Evolutionary conservation across 106 monocot genomes (phyloP).

Genomic region (Allium cepa): DNA sequence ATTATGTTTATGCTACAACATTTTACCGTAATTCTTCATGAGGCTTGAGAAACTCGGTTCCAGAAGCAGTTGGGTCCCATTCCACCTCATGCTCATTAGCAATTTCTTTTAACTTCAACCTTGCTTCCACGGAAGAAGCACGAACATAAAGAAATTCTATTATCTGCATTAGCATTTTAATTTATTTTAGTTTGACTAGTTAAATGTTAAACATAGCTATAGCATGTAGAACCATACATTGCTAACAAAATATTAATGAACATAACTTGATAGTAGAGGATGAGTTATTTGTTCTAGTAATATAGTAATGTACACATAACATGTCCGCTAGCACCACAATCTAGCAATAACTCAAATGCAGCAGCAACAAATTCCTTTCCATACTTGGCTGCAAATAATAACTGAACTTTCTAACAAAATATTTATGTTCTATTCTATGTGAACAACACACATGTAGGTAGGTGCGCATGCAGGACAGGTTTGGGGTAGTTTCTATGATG

Average conservation of each 20-base stretch:
- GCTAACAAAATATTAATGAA: no score
- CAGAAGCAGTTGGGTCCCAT: conserved; percentile 79
- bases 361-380: conserved; percentile 84
- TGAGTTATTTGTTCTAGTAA: neutral
- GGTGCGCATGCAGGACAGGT: no score
- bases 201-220: neutral
- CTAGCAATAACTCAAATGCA: conserved; percentile 77
- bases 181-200: neutral
- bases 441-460: no score
- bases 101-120: conserved; percentile 92
- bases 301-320: conserved; percentile 14
- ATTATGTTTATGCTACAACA: neutral
- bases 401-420: conserved; percentile 51
- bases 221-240: no score
- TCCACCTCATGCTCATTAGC: conserved; percentile 92
- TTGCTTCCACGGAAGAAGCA: conserved; percentile 70
- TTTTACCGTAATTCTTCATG: conserved; percentile 91
- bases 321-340: conserved; percentile 97
- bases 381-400: conserved; percentile 81
- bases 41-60: conserved; percentile 61
- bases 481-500: no score
- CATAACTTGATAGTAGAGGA: neutral
- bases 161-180: conserved; percentile 28
- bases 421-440: no score
- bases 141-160: conserved; percentile 83